Evolutionary conservation across 208 protist genomes (phyloP).

Genomic region (Angomonas deanei): DNA sequence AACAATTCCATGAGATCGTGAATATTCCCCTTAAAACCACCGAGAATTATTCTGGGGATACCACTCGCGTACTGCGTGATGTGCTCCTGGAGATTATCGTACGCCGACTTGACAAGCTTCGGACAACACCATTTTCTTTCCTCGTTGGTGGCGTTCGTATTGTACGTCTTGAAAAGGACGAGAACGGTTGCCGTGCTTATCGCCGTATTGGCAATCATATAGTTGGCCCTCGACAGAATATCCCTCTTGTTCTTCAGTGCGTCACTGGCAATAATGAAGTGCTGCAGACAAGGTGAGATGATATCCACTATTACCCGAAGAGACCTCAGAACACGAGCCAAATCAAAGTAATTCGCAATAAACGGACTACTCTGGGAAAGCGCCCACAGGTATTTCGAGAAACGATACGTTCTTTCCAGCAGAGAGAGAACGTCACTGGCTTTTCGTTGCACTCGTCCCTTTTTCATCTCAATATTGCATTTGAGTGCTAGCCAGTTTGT

Average conservation of each 20-base stretch:
- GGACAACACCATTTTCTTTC: conserved; percentile 29
- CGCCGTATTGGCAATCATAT: conserved; percentile 72
- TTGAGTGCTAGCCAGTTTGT: conserved; percentile 48
- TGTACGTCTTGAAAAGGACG: conserved; percentile 63
- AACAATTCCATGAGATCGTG: conserved; percentile 29
- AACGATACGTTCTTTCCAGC: conserved; percentile 70
- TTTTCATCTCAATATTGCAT: conserved; percentile 53
- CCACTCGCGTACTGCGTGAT: conserved; percentile 48
- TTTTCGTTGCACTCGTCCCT: conserved; percentile 73
- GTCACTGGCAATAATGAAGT: conserved; percentile 77
- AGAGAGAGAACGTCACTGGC: conserved; percentile 69
- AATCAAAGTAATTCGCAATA: conserved; percentile 61
- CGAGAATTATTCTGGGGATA: conserved; percentile 29
- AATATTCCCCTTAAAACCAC: conserved; percentile 12
- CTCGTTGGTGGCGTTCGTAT: conserved; percentile 5
- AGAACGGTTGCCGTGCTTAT: conserved; percentile 53
- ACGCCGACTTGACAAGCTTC: conserved; percentile 25
- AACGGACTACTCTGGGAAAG: conserved; percentile 62
- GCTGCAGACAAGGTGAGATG: conserved; percentile 70
- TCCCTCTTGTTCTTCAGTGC: conserved; percentile 46
- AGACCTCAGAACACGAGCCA: conserved; percentile 39
- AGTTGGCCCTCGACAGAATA: conserved; percentile 68
- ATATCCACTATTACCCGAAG: conserved; percentile 80
- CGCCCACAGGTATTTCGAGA: conserved; percentile 75
- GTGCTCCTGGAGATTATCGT: conserved; percentile 39